Evolutionary conservation across 106 monocot species (phyloP).

Genomic region (Platanthera zijinensis): DNA sequence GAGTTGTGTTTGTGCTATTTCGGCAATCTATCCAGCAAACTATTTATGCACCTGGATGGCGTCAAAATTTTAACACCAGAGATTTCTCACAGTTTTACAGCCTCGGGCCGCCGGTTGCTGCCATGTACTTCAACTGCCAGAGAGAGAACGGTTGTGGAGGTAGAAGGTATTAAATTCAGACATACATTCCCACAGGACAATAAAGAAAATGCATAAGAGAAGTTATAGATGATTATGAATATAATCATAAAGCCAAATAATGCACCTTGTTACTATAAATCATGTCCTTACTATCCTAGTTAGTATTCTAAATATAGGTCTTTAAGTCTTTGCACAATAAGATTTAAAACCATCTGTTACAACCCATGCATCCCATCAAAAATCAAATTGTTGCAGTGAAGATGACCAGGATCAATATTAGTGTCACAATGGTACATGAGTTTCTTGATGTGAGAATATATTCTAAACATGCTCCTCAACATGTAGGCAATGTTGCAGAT

Average conservation of each 20-base stretch:
- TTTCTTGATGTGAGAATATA: no score
- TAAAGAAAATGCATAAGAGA: not conserved
- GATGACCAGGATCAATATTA: no score
- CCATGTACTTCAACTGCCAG: conserved; percentile 42
- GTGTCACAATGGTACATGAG: no score
- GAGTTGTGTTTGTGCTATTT: conserved; percentile 35
- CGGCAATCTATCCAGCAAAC: conserved; percentile 26
- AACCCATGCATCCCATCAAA: no score
- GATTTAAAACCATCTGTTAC: no score
- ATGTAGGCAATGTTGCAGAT: no score
- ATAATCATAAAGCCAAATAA: not conserved
- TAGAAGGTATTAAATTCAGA: conserved; percentile 25
- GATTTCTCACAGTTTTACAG: conserved; percentile 33
- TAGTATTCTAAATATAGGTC: no score
- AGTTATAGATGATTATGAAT: not conserved
- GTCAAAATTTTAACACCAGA: conserved; percentile 37
- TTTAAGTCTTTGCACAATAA: no score
- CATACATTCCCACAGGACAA: not conserved
- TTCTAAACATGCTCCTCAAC: no score
- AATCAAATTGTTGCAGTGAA: no score
- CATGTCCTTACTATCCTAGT: no score
- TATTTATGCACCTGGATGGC: conserved; percentile 36
- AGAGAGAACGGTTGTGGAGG: conserved; percentile 48
- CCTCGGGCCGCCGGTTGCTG: conserved; percentile 33
- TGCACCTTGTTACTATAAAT: no score